Percentiles rank a stretch among this genome's conserved stretches.
Conservation (phyloP, 495 filamentous ascomycete genomes). For the Penicillium psychrofluorescens region DNA sequence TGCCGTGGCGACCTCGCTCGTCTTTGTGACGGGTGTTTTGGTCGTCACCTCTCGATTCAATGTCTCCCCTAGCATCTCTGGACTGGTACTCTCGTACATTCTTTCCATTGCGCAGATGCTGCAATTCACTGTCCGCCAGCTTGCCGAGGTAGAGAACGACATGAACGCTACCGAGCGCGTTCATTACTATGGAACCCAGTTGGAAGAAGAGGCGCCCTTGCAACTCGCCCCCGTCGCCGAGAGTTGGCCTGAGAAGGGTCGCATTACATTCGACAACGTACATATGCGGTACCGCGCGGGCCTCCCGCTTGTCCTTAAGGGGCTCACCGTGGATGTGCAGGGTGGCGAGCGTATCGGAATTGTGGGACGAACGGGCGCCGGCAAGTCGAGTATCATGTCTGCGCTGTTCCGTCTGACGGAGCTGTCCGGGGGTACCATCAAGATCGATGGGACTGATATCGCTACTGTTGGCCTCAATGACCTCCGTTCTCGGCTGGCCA, state of each 20-base stretch:
- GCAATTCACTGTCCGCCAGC: constrained; percentile 88
- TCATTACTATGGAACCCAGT: constrained; percentile 79
- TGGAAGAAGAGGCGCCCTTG: constrained; percentile 83
- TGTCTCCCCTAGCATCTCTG: constrained; percentile 75
- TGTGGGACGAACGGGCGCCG: constrained; percentile 88
- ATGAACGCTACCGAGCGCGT: constrained; percentile 96
- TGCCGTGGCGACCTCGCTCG: constrained; percentile 68
- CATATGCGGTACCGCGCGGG: constrained; percentile 85
- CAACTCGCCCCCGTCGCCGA: constrained; percentile 57
- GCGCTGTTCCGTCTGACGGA: constrained; percentile 88
- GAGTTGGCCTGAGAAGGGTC: constrained; percentile 76
- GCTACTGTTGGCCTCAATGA: constrained; percentile 76
- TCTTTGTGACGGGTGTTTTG: constrained; percentile 81
- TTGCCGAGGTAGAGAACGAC: constrained; percentile 93
- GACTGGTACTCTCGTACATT: constrained; percentile 87
- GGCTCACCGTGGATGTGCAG: constrained; percentile 65
- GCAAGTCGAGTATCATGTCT: constrained; percentile 92
- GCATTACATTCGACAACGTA: constrained; percentile 77
- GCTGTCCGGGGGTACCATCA: constrained; percentile 73
- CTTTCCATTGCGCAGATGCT: constrained; percentile 92
- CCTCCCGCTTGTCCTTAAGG: constrained; percentile 77
- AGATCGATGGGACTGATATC: constrained; percentile 88
- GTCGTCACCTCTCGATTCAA: constrained; percentile 92
- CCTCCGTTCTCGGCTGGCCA: constrained; percentile 79
- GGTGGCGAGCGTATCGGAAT: constrained; percentile 91